Percentiles rank a stretch among this genome's conserved stretches.
Conservation (phyloP, 805 yeast species). For the Yarrowia sp. region DNA sequence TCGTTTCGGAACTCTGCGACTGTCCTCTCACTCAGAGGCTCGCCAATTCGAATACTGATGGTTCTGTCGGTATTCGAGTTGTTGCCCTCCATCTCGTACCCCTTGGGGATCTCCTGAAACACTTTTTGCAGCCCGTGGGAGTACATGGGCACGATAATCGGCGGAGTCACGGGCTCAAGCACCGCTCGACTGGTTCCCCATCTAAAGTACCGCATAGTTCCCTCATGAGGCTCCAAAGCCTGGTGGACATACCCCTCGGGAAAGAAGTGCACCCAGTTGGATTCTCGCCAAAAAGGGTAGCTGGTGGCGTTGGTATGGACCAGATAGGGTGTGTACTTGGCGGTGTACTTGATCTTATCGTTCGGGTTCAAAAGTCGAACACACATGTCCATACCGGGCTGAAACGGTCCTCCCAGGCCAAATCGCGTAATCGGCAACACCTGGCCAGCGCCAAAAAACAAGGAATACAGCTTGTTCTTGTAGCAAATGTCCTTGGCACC, state of each 20-base stretch:
- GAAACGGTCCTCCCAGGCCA: slow-evolving; percentile 87
- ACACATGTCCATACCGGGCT: slow-evolving; percentile 86
- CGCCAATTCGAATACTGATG: slow-evolving; percentile 72
- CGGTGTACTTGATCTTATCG: slow-evolving; percentile 20
- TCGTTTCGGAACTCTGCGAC: slow-evolving; percentile 67
- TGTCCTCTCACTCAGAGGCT: slow-evolving; percentile 64
- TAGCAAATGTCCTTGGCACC: slow-evolving; percentile 95
- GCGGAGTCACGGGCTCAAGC: slow-evolving; percentile 81
- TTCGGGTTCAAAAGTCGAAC: slow-evolving; percentile 66
- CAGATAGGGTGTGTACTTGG: slow-evolving; percentile 10
- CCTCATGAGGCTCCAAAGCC: slow-evolving; percentile 65
- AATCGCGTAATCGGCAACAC: slow-evolving; percentile 86
- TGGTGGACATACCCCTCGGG: slow-evolving; percentile 97
- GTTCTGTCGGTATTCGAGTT: slow-evolving; percentile 62
- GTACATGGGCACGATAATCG: slow-evolving; percentile 86
- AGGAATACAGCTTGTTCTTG: slow-evolving; percentile 45
- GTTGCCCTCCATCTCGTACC: slow-evolving; percentile 45
- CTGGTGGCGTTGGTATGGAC: slow-evolving; percentile 34
- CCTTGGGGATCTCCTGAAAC: slow-evolving; percentile 68
- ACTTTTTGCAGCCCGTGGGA: slow-evolving; percentile 85
- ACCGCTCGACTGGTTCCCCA: slow-evolving; percentile 93
- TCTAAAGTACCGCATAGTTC: slow-evolving; percentile 91
- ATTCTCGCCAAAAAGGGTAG: slow-evolving; percentile 31
- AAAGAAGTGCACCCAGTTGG: slow-evolving; percentile 84
- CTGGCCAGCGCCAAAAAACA: slow-evolving; percentile 85